Conservation (phyloP, 495 filamentous ascomycete genomes). For the Coniosporium apollinis region DNA sequence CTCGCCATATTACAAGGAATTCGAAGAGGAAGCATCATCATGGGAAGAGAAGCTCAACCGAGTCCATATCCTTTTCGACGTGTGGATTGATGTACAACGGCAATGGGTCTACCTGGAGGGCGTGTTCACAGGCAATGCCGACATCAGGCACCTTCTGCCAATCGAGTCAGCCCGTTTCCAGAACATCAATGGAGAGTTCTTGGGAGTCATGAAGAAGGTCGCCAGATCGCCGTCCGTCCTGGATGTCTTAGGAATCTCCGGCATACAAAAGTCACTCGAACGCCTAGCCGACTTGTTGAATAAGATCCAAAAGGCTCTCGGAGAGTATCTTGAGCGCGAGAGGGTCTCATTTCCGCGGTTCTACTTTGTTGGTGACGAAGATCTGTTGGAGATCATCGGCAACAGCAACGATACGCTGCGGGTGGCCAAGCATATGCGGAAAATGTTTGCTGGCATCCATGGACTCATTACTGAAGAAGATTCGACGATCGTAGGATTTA, state of each 20-base stretch:
- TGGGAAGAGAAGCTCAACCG: conserved; percentile 99
- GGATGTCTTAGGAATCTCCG: conserved; percentile 86
- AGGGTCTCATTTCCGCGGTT: conserved; percentile 93
- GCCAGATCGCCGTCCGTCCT: conserved; percentile 87
- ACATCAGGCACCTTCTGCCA: conserved; percentile 95
- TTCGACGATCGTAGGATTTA: conserved; percentile 73
- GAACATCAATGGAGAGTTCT: conserved; percentile 98
- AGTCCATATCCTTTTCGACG: conserved; percentile 92
- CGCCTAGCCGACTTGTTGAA: conserved; percentile 86
- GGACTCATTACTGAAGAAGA: conserved; percentile 86
- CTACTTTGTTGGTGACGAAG: conserved; percentile 98
- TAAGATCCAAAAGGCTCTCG: conserved; percentile 98
- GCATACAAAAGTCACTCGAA: conserved; percentile 88
- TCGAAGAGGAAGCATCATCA: conserved; percentile 85
- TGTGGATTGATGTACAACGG: conserved; percentile 98
- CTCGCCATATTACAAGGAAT: conserved; percentile 97
- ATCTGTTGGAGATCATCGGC: conserved; percentile 97
- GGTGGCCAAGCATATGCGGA: conserved; percentile 95
- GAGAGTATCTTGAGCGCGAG: conserved; percentile 96
- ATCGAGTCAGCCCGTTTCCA: conserved; percentile 92
- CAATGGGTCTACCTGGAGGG: conserved; percentile 99
- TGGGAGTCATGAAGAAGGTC: conserved; percentile 95
- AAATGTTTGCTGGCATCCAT: conserved; percentile 96
- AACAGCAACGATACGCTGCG: conserved; percentile 95
- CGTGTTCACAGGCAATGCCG: conserved; percentile 94